Conservation (phyloP, 768 basidiomycete species). For the Lactifluus hygrophoroides region DNA sequence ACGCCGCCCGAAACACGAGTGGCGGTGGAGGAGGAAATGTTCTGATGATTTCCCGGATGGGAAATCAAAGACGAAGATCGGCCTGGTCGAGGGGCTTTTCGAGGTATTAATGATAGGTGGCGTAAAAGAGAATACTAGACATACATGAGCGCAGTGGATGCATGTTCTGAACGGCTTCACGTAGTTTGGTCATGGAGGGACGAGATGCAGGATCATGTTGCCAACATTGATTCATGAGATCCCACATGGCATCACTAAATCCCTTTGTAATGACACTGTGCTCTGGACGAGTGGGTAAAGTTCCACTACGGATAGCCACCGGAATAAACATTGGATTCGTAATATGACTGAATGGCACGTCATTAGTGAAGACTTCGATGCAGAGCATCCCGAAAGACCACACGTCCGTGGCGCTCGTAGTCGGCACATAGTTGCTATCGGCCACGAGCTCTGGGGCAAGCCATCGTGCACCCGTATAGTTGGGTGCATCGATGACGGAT, state of each 20-base stretch:
- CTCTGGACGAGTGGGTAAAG: constrained; percentile 33
- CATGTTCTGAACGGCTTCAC: constrained; percentile 16
- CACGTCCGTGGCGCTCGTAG: constrained; percentile 33
- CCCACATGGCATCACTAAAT: constrained; percentile 36
- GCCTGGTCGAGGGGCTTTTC: background rate
- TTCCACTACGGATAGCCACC: constrained; percentile 30
- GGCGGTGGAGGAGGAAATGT: background rate
- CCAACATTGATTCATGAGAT: constrained; percentile 38
- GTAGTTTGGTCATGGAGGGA: constrained; percentile 33
- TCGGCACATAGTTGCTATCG: background rate
- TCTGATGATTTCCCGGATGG: background rate
- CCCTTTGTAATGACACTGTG: constrained; percentile 24
- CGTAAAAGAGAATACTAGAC: background rate
- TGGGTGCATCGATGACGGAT: background rate
- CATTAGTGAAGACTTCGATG: constrained; percentile 38
- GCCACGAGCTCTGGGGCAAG: constrained; percentile 16
- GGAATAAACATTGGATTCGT: constrained; percentile 30
- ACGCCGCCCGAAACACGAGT: background rate
- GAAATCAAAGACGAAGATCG: background rate
- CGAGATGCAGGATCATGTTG: constrained; percentile 31
- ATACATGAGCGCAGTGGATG: constrained; percentile 9
- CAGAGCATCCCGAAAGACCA: constrained; percentile 45
- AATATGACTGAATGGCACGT: constrained; percentile 32
- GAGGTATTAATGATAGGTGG: background rate
- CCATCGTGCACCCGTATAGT: constrained; percentile 8